Base-by-base conservation (phyloP, 2,329 filamentous ascomycete species). In the Fusarium illudens region DNA sequence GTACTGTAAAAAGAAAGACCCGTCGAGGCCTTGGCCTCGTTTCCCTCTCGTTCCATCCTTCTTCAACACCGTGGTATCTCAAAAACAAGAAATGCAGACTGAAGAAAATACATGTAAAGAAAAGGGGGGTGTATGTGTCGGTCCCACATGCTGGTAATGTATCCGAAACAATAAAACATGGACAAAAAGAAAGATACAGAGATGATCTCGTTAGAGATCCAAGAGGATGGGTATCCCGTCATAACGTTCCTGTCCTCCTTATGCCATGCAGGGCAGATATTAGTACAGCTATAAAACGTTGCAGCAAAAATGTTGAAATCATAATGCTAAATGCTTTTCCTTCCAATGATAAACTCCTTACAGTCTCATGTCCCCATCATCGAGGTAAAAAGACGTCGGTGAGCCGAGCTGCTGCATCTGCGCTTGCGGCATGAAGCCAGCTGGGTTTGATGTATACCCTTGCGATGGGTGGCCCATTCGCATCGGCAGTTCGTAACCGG, bases 41-140 rank as follows among this genome's bases (percentile, higher is more conserved):
- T 54, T 63, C 54, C 50, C 36, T 67, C 65, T 34, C 65, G 29
- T 62, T 66, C 65, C 65, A 69, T 69, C 65, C 65, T 67, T 60
- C 65, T 66, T 63, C 66, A 68, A 69, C 66, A 68, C 66, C 72
- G 63, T 74, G 72, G 72, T 74, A 74, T 74, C 72, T 74, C 67
- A 66, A 74, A 62, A 71, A 62, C 62, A 67, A 64, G 42, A 57
- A 69, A 62, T 64, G 58, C 60, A 65, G 34, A 25, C 42, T 57
- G 50, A 42, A 13, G 12, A 27, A 36, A 56, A 65, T 13, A 65
- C 27, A 50, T 29, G 36, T 55, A 39, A 33, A 58, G 30, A 34
- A 62, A 64, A 55, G 50, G 32, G 30, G 60, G 58, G 56, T 56
- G 56, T 58, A 67, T 69, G 58, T 55, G 51, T 37, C 48, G 42